phyloP scores from a whole-genome alignment of 1,284 basidiomycete species.

The Coniophora puteana region DNA sequence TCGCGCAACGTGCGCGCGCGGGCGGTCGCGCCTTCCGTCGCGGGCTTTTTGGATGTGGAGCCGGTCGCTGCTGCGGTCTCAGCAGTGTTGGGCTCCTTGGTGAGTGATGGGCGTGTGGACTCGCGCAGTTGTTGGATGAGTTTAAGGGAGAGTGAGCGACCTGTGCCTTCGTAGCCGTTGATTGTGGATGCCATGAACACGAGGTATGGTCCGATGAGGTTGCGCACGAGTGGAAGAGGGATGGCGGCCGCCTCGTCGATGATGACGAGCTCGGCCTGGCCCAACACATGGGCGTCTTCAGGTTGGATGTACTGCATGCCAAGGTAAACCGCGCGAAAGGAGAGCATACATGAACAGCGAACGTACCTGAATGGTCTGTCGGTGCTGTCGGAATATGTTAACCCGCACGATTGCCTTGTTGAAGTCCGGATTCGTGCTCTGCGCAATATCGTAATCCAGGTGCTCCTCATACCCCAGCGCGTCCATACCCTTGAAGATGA shows the following conservation, averaged over 20 bases:
- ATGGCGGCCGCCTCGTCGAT: constrained; percentile 99
- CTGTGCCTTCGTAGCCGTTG: constrained; percentile 99
- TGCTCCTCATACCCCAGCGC: constrained; percentile 96
- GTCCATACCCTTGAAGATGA: constrained; percentile 97
- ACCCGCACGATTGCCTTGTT: constrained; percentile 96
- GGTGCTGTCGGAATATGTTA: constrained; percentile 90
- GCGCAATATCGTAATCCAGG: constrained; percentile 93
- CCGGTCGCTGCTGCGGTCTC: constrained; percentile 42
- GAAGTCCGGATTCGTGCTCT: constrained; percentile 93
- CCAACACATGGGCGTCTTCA: constrained; percentile 94
- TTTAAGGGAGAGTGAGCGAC: constrained; percentile 95
- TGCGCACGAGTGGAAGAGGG: constrained; percentile 91
- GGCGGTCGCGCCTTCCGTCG: constrained; percentile 40
- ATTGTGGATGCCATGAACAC: constrained; percentile 99
- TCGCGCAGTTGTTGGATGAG: constrained; percentile 97
- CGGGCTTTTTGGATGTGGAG: constrained; percentile 47
- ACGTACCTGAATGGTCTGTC: constrained; percentile 89
- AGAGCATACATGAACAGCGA: constrained; percentile 1
- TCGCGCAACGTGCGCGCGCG: constrained; percentile 84
- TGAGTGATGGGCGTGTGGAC: constrained; percentile 68
- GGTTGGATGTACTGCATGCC: constrained; percentile 88
- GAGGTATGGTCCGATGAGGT: constrained; percentile 95
- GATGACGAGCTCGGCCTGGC: constrained; percentile 96
- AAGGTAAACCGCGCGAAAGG: not conserved
- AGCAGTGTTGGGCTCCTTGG: constrained; percentile 50